These are phyloP conservation scores for Viridothelium virens DNA, from an alignment of 495 filamentous ascomycete genomes.

Conservation along the genomic window DNA sequence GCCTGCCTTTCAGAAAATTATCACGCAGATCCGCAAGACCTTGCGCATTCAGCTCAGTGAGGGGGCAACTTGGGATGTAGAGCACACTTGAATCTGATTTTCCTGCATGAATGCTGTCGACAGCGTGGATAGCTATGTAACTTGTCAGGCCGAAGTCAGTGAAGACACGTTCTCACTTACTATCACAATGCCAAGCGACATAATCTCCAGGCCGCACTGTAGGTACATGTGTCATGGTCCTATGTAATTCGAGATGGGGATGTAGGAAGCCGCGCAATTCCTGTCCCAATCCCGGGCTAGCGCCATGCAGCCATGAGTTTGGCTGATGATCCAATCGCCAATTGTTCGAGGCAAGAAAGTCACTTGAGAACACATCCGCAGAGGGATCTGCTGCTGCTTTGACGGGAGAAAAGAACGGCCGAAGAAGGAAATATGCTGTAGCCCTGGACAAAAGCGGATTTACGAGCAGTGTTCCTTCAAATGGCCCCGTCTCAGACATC, in stretches of 20 bases:
- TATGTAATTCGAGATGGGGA: constrained; percentile 65
- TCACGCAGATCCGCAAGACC: constrained; percentile 63
- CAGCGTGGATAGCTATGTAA: constrained; percentile 58
- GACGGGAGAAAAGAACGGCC: constrained; percentile 68
- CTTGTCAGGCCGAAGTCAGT: constrained; percentile 11
- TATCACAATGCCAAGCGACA: constrained; percentile 88
- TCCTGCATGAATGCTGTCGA: constrained; percentile 71
- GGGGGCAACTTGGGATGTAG: constrained; percentile 79
- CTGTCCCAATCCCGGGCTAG: constrained; percentile 66
- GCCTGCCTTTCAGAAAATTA: constrained; percentile 53
- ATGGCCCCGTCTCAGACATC: constrained; percentile 61
- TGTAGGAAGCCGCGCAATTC: constrained; percentile 65
- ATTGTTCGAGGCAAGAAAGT: constrained; percentile 47
- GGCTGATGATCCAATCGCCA: constrained; percentile 41
- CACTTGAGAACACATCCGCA: constrained; percentile 24
- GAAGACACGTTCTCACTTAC: constrained; percentile 34
- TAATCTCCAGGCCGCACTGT: constrained; percentile 73
- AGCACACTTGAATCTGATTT: constrained; percentile 66
- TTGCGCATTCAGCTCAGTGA: constrained; percentile 63
- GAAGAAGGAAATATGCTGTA: constrained; percentile 73
- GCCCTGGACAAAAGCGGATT: constrained; percentile 67
- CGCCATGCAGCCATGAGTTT: constrained; percentile 60
- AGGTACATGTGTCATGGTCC: constrained; percentile 74
- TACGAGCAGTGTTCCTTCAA: constrained; percentile 75
- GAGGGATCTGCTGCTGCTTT: constrained; percentile 22